Base-by-base conservation (phyloP, 2,329 filamentous ascomycete genomes). In the Rhynchosporium agropyri region DNA sequence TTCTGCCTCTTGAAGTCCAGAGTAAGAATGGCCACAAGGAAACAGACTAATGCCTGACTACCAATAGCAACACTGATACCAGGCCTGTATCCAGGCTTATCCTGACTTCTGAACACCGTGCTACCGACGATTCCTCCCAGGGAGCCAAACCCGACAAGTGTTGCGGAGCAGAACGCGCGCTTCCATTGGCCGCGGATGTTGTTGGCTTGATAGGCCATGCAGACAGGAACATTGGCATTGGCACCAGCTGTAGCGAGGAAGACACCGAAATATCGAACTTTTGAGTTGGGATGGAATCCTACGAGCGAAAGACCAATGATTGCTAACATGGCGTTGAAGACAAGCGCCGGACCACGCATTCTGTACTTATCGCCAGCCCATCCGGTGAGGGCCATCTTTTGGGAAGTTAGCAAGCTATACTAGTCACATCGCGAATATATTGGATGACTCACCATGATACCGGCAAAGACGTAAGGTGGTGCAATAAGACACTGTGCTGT, bases 111-210 rank as follows among this genome's bases (percentile, higher is more conserved):
- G 77, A 94, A 95, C 12, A 94, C 87, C 61, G 91, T 79, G 69
- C 84, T 85, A 31, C 90, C 90, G 0, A 85, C 84, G 66, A 95
- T 94, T 36, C 91, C 91, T 43, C 91, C 91, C 29, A 95, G 79
- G 1, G 89, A 90, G 5, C 90, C 90, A 57, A 90, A 86, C 1
- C 88, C 89, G 3, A 95, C 89, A 2, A 94, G 82, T 0, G 87
- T 89, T 2, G 91, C 89, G 63, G 86, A 90, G 74, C 85, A 88
- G 69, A 95, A 88, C 0, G 91, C 91, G 51, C 91, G 86, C 79
- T 93, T 95, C 90, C 91, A 95, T 77, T 95, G 91, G 0, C 91
- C 91, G 58, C 91, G 87, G 73, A 95, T 63, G 40, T 78, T 94
- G 90, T 79, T 91, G 49, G 90, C 90, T 78, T 94, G 91, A 78